Percentiles rank a stretch among this genome's conserved stretches.
Conservation (phyloP, 2,329 filamentous ascomycete genomes). For the Ascochyta koolunga region DNA sequence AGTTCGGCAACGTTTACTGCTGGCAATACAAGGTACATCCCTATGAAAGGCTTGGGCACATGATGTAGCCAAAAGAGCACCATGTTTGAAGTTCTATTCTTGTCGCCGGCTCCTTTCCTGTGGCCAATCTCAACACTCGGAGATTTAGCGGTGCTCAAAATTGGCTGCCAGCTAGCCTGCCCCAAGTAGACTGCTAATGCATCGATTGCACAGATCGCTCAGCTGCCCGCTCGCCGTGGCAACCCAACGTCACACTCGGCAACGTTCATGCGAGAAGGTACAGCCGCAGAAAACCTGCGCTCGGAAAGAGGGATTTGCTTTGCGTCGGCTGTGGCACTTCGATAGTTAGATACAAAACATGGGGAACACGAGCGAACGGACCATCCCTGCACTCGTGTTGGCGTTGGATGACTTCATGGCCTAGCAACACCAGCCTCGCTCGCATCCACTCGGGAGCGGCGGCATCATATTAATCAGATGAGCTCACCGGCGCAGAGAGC, state of each 20-base stretch:
- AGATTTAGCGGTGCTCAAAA: background rate
- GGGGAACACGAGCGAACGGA: slow-evolving; percentile 16
- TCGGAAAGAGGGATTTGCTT: background rate
- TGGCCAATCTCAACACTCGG: slow-evolving; percentile 13
- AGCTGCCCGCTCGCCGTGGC: slow-evolving; percentile 1
- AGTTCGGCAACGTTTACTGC: background rate
- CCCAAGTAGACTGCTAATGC: background rate
- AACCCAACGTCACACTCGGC: slow-evolving; percentile 5
- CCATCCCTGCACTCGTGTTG: slow-evolving; percentile 20
- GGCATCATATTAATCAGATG: slow-evolving; percentile 7
- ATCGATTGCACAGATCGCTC: background rate
- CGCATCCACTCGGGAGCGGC: background rate
- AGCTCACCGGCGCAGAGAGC: background rate
- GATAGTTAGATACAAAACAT: slow-evolving; percentile 8
- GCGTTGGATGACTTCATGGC: slow-evolving; percentile 26
- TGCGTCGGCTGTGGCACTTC: slow-evolving; percentile 12
- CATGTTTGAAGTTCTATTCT: slow-evolving; percentile 10
- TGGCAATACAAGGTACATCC: slow-evolving; percentile 4
- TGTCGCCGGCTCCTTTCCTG: background rate
- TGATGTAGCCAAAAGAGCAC: background rate
- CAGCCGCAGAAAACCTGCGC: background rate
- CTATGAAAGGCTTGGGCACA: background rate
- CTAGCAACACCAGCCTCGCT: slow-evolving; percentile 21
- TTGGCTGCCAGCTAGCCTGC: background rate
- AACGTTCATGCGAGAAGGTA: background rate